Evolutionary conservation across 345 rosid genomes (phyloP).

Genomic region (Acer saccharum): DNA sequence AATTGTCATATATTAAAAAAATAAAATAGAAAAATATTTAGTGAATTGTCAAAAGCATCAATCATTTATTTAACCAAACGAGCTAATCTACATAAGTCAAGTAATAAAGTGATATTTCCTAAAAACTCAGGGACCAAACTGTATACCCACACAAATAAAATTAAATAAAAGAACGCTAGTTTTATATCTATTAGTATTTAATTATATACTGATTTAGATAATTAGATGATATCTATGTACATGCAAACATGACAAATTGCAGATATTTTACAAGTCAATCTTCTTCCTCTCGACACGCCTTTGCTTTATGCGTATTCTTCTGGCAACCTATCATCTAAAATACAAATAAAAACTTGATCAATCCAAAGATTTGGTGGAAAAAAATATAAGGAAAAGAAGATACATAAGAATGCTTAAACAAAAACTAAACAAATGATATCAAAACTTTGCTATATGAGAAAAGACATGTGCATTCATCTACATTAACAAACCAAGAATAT

Average conservation of each 20-base stretch:
- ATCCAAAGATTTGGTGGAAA: neutral
- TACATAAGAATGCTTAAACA: neutral
- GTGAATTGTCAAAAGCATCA: too few relatives aligned
- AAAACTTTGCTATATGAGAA: neutral
- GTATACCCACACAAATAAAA: neutral
- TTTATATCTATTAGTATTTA: neutral
- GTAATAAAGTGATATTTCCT: too few relatives aligned
- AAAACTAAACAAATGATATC: neutral
- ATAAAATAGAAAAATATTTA: too few relatives aligned
- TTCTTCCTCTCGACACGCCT: neutral
- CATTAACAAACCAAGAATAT: neutral
- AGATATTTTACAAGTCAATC: neutral
- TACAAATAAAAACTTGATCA: neutral
- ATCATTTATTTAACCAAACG: too few relatives aligned
- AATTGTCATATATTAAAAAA: too few relatives aligned
- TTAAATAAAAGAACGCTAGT: neutral
- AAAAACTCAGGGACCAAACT: too few relatives aligned
- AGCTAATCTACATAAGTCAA: too few relatives aligned
- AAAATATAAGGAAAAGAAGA: neutral
- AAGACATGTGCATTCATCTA: neutral
- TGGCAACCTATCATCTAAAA: slow-evolving; percentile 8
- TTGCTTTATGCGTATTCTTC: neutral
- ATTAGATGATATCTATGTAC: neutral
- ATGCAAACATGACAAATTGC: neutral
- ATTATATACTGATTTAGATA: neutral